These are phyloP conservation scores for Choiromyces venosus DNA, from an alignment of 495 filamentous ascomycete species.

Conservation along the genomic window DNA sequence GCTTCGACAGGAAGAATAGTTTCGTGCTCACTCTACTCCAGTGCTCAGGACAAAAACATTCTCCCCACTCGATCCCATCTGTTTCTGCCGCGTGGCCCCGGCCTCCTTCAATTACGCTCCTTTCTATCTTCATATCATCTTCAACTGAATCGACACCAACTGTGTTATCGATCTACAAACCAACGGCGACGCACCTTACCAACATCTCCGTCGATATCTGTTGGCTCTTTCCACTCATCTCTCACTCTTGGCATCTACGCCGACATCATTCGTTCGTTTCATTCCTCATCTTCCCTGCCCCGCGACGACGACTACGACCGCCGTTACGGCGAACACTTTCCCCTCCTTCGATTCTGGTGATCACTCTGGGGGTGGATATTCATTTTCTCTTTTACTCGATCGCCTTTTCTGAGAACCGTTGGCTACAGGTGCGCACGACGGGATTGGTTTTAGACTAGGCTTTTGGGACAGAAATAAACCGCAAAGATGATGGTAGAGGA, in stretches of 20 bases:
- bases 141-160: background rate
- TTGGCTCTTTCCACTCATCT: background rate
- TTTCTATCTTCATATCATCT: background rate
- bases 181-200: background rate
- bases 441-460: conserved; percentile 17
- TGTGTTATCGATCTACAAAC: background rate
- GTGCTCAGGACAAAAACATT: background rate
- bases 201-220: background rate
- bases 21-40: background rate
- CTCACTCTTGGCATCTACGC: background rate
- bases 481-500: conserved; percentile 63
- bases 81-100: background rate
- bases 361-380: conserved; percentile 22
- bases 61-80: background rate
- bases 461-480: conserved; percentile 11
- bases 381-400: conserved; percentile 7
- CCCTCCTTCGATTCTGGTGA: background rate
- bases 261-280: background rate
- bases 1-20: background rate
- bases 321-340: background rate
- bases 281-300: conserved; percentile 8
- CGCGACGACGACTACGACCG: conserved; percentile 12
- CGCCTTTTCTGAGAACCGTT: conserved; percentile 5
- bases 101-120: background rate
- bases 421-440: conserved; percentile 18